Base-by-base conservation (phyloP, 2,329 filamentous ascomycete species). In the Xylaria sp. region DNA sequence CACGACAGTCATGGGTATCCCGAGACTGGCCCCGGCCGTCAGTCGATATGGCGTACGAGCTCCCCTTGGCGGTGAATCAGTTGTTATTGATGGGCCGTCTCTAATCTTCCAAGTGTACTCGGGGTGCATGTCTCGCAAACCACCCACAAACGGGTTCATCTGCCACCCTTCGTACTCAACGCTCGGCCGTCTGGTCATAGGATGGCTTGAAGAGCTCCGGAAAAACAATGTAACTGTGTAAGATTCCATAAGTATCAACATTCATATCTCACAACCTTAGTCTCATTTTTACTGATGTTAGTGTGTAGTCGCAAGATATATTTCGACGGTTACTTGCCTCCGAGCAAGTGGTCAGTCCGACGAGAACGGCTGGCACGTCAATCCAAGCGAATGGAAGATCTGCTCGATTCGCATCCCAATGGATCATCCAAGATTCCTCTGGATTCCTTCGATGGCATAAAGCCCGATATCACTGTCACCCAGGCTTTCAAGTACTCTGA, bases 281-380 rank as follows among this genome's bases (percentile, higher is more conserved):
- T 10, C 1, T 8, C n/a, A 62, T 7, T 55, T 30, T 51, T 57
- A 46, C 37, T 60, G 60, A 90, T 86, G 65, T 76, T 7, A 42
- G 37, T 10, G 11, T 49, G 34, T 49, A 66, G 64, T n/a, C 62
- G 83, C 59, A 84, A 80, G 52, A 89, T 97, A 56, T 92, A 88
- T 71, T 97, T 97, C 68, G 93, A 97, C 72, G 92, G 92, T 11
- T 87, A 84, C 58, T 79, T 97, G 0, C 93, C 93, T 0, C 60
- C 71, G 0, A 73, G 78, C 3, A 96, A 96, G 70, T 79, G 80
- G 39, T 71, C 75, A 0, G 83, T 85, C 5, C 83, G 91, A 3
- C 75, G 86, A 54, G 73, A 80, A 8, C 81, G 91, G 39, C 77
- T 89, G 42, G 76, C 84, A 54, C 79, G 77, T 18, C 83, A 79